phyloP scores from a whole-genome alignment of 805 yeast species.

The Barnettozyma sp. region DNA sequence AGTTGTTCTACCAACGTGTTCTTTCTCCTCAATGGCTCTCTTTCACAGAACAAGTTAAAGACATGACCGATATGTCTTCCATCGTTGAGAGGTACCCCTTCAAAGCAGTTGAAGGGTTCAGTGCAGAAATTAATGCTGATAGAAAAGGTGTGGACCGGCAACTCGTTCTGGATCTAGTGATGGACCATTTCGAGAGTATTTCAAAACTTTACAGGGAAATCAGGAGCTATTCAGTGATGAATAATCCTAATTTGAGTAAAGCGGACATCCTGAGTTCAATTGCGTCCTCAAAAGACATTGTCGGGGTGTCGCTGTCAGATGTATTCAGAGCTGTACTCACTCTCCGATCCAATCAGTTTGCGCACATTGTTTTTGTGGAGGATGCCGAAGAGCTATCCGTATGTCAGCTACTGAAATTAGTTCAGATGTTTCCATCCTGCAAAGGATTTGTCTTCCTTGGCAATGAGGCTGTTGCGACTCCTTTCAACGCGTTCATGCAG shows the following conservation, averaged over 20 bases:
- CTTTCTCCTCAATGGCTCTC: slow-evolving; percentile 16
- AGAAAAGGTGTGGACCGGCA: too few relatives aligned
- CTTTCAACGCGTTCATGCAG: slow-evolving; percentile 24
- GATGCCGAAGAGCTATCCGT: slow-evolving; percentile 29
- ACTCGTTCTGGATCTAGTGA: background rate
- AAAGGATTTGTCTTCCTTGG: slow-evolving; percentile 32
- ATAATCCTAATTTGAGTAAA: background rate
- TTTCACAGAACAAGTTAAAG: slow-evolving; percentile 3
- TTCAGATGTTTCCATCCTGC: slow-evolving; percentile 13
- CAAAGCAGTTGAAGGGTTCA: background rate
- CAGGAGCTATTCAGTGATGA: background rate
- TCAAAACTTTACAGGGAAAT: background rate
- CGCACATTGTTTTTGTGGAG: slow-evolving; percentile 29
- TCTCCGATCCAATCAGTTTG: slow-evolving; percentile 20
- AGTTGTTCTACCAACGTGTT: slow-evolving; percentile 25
- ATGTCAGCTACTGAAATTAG: slow-evolving; percentile 27
- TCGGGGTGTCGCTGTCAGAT: slow-evolving; percentile 24
- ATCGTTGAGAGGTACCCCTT: slow-evolving; percentile 15
- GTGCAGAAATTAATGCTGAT: too few relatives aligned
- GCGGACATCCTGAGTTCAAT: background rate
- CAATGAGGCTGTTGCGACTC: slow-evolving; percentile 23
- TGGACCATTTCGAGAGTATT: background rate
- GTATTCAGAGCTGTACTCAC: slow-evolving; percentile 12
- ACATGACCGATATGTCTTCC: background rate
- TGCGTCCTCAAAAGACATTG: slow-evolving; percentile 21